Conservation (phyloP, 2,329 filamentous ascomycete species). For the Didymella segeticola region DNA sequence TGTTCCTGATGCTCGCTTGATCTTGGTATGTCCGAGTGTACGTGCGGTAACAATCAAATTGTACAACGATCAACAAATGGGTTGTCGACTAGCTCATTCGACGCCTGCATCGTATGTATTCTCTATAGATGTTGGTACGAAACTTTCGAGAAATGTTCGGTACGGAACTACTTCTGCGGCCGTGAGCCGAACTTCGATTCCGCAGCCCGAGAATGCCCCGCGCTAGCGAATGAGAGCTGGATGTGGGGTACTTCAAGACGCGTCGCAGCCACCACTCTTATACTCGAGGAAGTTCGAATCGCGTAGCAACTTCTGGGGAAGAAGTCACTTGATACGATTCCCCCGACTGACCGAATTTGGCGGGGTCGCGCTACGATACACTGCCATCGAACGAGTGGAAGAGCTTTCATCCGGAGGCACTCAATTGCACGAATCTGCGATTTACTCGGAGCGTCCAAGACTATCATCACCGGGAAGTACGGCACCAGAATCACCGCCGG, state of each 20-base stretch:
- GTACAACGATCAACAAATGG: neutral
- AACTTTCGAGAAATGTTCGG: neutral
- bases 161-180: conserved; percentile 11
- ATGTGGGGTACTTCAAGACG: conserved; percentile 25
- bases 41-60: neutral
- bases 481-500: neutral
- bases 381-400: neutral
- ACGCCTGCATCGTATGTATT: neutral
- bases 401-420: neutral
- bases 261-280: conserved; percentile 7
- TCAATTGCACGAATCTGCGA: neutral
- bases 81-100: neutral
- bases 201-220: conserved; percentile 18
- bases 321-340: neutral
- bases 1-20: too few relatives aligned
- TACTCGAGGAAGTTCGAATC: conserved; percentile 12
- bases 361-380: neutral
- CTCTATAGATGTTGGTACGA: conserved; percentile 5
- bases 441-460: neutral
- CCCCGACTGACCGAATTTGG: neutral
- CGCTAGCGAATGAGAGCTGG: conserved; percentile 24
- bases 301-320: conserved; percentile 6
- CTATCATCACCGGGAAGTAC: neutral
- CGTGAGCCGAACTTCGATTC: conserved; percentile 6
- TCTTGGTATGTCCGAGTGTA: neutral